phyloP scores from a whole-genome alignment of 1,284 basidiomycete species.

The Rhodofomes roseus region DNA sequence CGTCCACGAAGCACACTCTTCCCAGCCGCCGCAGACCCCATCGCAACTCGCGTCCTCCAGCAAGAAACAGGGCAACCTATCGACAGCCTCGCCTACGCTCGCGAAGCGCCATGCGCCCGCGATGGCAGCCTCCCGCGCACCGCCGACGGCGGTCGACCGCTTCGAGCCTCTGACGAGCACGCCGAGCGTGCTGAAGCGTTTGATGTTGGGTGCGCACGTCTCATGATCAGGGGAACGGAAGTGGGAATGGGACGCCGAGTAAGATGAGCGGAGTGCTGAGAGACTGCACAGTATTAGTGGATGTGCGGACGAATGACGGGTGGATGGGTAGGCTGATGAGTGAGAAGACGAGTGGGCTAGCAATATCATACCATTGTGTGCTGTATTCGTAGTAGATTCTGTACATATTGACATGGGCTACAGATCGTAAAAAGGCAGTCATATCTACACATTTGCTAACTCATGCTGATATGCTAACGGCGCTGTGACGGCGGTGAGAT shows the following conservation, averaged over 20 bases:
- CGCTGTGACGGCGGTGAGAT: too few species aligned
- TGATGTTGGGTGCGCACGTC: slow-evolving; percentile 12
- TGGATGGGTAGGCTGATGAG: too few species aligned
- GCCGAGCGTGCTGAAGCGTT: not conserved
- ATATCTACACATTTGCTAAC: too few species aligned
- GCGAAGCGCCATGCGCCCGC: not conserved
- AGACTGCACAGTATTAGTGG: slow-evolving; percentile 84
- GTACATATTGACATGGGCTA: too few species aligned
- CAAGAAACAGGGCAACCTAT: not conserved
- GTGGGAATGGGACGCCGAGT: not conserved
- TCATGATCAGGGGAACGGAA: slow-evolving; percentile 6
- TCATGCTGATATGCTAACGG: too few species aligned
- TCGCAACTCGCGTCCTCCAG: not conserved
- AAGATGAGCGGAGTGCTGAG: slow-evolving; percentile 44
- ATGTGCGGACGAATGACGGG: slow-evolving; percentile 84
- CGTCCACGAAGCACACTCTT: slow-evolving; percentile 33
- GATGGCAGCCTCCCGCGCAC: not conserved
- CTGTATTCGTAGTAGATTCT: too few species aligned
- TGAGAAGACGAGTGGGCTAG: too few species aligned
- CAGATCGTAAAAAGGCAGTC: too few species aligned
- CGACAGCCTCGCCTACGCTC: not conserved
- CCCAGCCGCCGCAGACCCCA: slow-evolving; percentile 26
- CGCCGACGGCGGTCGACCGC: not conserved
- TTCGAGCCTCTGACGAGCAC: slow-evolving; percentile 1
- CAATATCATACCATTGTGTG: too few species aligned